Base-by-base conservation (phyloP, 306 rosid species). In the Notholithocarpus densiflorus region DNA sequence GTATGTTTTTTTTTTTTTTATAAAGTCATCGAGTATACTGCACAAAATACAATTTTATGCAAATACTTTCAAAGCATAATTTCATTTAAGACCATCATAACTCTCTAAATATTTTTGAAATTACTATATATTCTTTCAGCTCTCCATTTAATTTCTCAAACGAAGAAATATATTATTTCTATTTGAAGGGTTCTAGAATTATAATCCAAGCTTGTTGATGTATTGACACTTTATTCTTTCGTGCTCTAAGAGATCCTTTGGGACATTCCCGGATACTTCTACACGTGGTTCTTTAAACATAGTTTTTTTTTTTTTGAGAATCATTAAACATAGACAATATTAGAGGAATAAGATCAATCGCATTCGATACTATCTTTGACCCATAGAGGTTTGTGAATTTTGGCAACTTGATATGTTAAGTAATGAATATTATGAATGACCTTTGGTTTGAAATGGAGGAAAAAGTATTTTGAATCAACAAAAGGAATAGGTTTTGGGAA, bases 361-460 rank as follows among this genome's bases (percentile, higher is more conserved):
- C 75, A 83, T 80, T 75, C 69, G 87, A 80, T 83, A 81, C 87
- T 79, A 77, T 56, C 45, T 71, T 86, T 83, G 85, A 81, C 85
- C 73, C 74, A 68, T 27, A 56, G 74, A 74, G 79, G 85, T 83
- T 77, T 86, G 69, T 82, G 82, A 80, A 82, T 83, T n/a, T 34
- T n/a, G 52, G 82, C 75, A 76, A 79, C 80, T 74, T 76, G 31
- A 1, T 29, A 52, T 74, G 70, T 71, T 19, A 80, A 82, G 71
- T 56, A 73, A 78, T 79, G 19, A 37, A 72, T 32, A 60, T 71
- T 70, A 45, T 74, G 80, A 45, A 82, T 79, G 48, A 65, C 40
- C 68, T 56, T 43, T 73, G 31, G 19, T 51, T 66, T 34, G 45
- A 76, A 62, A 45, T 72, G 45, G 40, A 6, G 71, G 51, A 31